Conservation (phyloP, 805 yeast genomes). For the Starmera pachycereana region DNA sequence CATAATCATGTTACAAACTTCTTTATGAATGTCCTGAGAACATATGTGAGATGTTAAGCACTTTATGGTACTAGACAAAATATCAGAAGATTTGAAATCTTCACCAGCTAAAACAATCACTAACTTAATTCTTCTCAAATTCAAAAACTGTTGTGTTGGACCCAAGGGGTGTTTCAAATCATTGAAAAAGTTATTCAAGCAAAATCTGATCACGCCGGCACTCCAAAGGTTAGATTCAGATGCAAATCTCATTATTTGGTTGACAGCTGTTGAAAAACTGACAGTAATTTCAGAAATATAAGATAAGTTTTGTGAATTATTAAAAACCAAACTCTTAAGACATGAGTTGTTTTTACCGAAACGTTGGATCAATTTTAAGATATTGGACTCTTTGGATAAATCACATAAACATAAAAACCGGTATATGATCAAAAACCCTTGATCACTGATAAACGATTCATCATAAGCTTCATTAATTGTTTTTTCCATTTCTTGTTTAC, state of each 20-base stretch:
- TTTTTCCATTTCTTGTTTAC: constrained; percentile 23
- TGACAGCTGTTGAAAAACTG: constrained; percentile 7
- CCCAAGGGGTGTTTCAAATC: constrained; percentile 15
- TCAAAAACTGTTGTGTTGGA: constrained; percentile 14
- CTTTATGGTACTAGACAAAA: constrained; percentile 14
- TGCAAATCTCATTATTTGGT: constrained; percentile 5
- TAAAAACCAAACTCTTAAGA: background rate
- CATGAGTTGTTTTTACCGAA: background rate
- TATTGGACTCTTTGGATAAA: constrained; percentile 20
- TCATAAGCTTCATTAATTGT: constrained; percentile 9
- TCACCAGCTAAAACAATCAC: constrained; percentile 20
- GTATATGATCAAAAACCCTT: constrained; percentile 22
- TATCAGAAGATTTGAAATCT: constrained; percentile 6
- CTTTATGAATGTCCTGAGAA: constrained; percentile 12
- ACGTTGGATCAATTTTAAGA: constrained; percentile 9
- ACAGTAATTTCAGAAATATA: constrained; percentile 3
- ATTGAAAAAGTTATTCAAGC: constrained; percentile 24
- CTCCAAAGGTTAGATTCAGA: no score
- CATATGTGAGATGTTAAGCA: constrained; percentile 10
- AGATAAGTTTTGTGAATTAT: constrained; percentile 4
- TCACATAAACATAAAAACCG: constrained; percentile 32
- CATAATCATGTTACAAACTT: constrained; percentile 19
- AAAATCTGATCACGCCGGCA: constrained; percentile 23
- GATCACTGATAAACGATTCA: constrained; percentile 10
- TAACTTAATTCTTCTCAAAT: constrained; percentile 28